phyloP scores from a whole-genome alignment of 1,284 basidiomycete species.

The Pseudozyma hubeiensis region DNA sequence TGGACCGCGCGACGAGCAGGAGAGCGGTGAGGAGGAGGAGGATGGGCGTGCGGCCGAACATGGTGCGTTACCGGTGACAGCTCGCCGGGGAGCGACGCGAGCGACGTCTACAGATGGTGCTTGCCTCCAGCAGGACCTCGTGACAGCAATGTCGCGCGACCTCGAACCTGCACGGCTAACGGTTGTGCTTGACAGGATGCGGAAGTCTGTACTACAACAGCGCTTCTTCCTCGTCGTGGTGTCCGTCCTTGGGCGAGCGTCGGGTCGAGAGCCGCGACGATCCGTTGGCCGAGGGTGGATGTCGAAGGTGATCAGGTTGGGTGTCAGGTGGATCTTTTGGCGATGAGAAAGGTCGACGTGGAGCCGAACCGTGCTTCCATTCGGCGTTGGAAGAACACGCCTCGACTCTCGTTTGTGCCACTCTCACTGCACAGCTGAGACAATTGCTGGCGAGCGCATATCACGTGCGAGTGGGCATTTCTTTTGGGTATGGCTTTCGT shows the following conservation, averaged over 20 bases:
- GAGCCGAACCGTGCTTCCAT: conserved; percentile 36
- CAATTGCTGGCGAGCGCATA: conserved; percentile 17
- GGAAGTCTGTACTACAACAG: background rate
- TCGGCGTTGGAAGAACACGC: conserved; percentile 17
- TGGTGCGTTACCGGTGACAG: background rate
- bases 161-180: too few species aligned
- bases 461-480: conserved; percentile 17
- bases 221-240: background rate
- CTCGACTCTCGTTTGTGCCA: background rate
- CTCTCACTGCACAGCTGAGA: conserved; percentile 7
- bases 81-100: too few species aligned
- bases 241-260: background rate
- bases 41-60: conserved; percentile 18
- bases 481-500: too few species aligned
- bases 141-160: too few species aligned
- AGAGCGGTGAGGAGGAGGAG: conserved; percentile 19
- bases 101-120: too few species aligned
- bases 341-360: conserved; percentile 16
- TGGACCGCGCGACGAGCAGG: conserved; percentile 18
- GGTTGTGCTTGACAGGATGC: too few species aligned
- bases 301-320: conserved; percentile 7
- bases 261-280: background rate
- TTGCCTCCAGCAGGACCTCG: too few species aligned
- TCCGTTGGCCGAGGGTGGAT: background rate
- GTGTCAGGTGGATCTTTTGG: conserved; percentile 5